These are phyloP conservation scores for Thalassia testudinum DNA, from an alignment of 116 monocot species.

Conservation along the genomic window DNA sequence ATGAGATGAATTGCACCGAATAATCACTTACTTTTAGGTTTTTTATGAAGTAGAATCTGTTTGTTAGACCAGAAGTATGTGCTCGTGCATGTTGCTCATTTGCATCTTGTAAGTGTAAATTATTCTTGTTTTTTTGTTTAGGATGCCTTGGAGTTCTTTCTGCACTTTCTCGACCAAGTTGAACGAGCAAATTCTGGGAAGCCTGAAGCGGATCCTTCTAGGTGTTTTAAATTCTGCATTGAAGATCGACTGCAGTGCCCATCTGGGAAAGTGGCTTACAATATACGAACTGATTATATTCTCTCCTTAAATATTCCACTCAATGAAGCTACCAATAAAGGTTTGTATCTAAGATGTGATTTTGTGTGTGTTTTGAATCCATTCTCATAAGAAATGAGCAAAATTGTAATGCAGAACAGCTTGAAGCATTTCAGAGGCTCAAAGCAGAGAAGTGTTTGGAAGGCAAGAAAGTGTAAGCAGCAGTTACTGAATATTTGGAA, in stretches of 20 bases:
- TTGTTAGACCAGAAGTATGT: too few relatives aligned
- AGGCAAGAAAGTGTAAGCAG: conserved; percentile 44
- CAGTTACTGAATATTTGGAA: too few relatives aligned
- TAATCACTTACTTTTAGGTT: too few relatives aligned
- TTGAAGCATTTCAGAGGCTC: conserved; percentile 56
- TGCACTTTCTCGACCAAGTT: conserved; percentile 87
- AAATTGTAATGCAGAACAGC: conserved; percentile 39
- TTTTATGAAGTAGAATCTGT: too few relatives aligned
- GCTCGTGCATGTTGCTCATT: too few relatives aligned
- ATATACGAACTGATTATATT: conserved; percentile 73
- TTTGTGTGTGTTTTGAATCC: not conserved
- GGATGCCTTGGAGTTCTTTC: conserved; percentile 94
- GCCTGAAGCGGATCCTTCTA: conserved; percentile 61
- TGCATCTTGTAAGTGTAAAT: too few relatives aligned
- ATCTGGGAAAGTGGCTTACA: conserved; percentile 90
- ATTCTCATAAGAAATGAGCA: not conserved
- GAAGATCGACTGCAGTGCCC: conserved; percentile 85
- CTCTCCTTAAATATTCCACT: conserved; percentile 85
- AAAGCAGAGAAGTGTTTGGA: conserved; percentile 35
- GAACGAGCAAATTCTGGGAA: conserved; percentile 50
- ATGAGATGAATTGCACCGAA: too few relatives aligned
- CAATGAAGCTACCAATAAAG: conserved; percentile 77
- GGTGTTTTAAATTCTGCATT: conserved; percentile 72
- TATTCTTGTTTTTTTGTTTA: too few relatives aligned
- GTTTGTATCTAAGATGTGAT: conserved; percentile 12